Base-by-base conservation (phyloP, 352 stramenopile genomes). In the Pilasporangium apinafurcum region DNA sequence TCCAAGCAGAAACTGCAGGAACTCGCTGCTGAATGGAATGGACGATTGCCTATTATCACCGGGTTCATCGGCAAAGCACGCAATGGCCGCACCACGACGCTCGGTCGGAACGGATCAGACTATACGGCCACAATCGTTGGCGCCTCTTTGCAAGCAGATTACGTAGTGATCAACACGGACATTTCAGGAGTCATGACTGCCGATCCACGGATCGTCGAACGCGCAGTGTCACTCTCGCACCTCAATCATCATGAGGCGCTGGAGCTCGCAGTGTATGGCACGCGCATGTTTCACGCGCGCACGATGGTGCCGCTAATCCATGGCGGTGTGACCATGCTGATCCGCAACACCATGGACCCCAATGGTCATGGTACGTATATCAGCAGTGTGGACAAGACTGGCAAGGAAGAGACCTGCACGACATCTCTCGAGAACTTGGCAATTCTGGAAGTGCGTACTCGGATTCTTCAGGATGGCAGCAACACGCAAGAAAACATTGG, bases 251-350 rank as follows among this genome's bases (percentile, higher is more conserved):
- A 89, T 51, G 80, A 92, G 48, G 80, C 80, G 7, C 57, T 92
- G 3, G 80, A 89, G 41, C 71, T 92, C 2, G 80, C 77, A 2
- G 72, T 90, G 17, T 92, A 92, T 48, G 77, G 80, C 14, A 89
- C 77, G 1, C 68, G 80, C 24, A 92, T 92, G 77, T 92, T 92
- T 48, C 80, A 90, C 45, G 68, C 80, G 4, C 75, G 77, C 6
- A 92, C 80, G n/a, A 90, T 92, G 75, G 65, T 92, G 39, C 80
- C 77, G 38, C 59, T 92, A 2, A 90, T 92, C 48, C 77, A 92
- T 35, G 62, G 65, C 37, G 73, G 76, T 9, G 74, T 90, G 20
- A 84, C 81, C 6, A 90, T 92, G 78, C 55, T 90, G 13, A 90
- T 92, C 47, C 75, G 78, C 43, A 92, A 90, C 58, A 90, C 75